Evolutionary conservation across 164 flowering plant genomes (phyloP).

Genomic region (Magnolia kwangsiensis): DNA sequence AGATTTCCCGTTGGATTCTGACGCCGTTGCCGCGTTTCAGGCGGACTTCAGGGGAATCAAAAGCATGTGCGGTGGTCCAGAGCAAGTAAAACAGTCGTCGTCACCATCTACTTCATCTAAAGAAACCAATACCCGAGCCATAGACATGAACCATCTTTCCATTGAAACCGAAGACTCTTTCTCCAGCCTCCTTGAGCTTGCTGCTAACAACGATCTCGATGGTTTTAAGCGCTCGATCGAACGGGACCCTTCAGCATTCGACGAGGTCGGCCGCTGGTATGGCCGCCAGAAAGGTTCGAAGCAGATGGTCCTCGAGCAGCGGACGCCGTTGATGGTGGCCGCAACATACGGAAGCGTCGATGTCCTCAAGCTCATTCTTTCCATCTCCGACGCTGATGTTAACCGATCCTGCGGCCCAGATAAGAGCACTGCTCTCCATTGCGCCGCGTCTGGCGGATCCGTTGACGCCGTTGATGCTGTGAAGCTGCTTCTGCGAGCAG

Average conservation of each 20-base stretch:
- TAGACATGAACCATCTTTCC: conserved; percentile 51
- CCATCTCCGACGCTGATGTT: conserved; percentile 54
- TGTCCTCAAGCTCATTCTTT: conserved; percentile 58
- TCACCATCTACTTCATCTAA: conserved; percentile 16
- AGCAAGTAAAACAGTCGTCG: conserved; percentile 19
- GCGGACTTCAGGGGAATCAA: background rate
- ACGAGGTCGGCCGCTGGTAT: conserved; percentile 85
- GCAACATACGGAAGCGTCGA: conserved; percentile 88
- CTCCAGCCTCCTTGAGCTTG: conserved; percentile 72
- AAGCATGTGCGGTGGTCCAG: conserved; percentile 51
- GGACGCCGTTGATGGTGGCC: conserved; percentile 96
- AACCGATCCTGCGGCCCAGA: conserved; percentile 61
- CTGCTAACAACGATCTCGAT: conserved; percentile 81
- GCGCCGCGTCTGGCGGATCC: conserved; percentile 93
- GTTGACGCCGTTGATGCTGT: conserved; percentile 58
- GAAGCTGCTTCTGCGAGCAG: conserved; percentile 61
- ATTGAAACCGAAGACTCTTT: conserved; percentile 67
- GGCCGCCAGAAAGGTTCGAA: conserved; percentile 76
- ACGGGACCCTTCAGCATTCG: conserved; percentile 49
- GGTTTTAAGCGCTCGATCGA: conserved; percentile 53
- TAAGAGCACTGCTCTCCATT: conserved; percentile 84
- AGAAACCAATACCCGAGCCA: conserved; percentile 15
- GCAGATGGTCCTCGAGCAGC: conserved; percentile 71
- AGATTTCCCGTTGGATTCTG: background rate
- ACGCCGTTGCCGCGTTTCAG: background rate